Conservation (phyloP, 2,329 filamentous ascomycete genomes). For the Aspergillus sp. region DNA sequence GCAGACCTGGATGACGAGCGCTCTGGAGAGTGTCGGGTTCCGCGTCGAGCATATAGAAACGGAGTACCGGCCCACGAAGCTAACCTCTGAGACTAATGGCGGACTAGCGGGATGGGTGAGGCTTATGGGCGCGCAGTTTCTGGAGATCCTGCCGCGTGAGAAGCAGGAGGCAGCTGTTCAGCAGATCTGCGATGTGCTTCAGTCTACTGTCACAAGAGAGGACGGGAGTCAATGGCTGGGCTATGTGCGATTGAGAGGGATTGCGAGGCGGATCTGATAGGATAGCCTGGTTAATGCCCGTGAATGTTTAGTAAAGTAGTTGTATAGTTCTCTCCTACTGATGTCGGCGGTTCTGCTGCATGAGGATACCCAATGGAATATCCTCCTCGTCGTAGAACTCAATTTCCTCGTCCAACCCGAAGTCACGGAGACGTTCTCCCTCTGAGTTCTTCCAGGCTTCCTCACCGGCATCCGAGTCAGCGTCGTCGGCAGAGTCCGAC, state of each 20-base stretch:
- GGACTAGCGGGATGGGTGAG: slow-evolving; percentile 58
- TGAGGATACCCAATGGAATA: slow-evolving; percentile 47
- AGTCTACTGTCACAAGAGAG: slow-evolving; percentile 46
- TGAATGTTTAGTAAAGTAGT: too few species aligned
- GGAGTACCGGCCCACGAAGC: slow-evolving; percentile 55
- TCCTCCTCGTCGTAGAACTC: slow-evolving; percentile 58
- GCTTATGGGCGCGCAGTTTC: slow-evolving; percentile 52
- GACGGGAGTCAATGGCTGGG: slow-evolving; percentile 47
- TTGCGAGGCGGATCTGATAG: slow-evolving; percentile 25
- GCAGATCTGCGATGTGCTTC: slow-evolving; percentile 48
- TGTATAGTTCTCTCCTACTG: too few species aligned
- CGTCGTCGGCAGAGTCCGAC: slow-evolving; percentile 10
- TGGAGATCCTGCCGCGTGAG: slow-evolving; percentile 44
- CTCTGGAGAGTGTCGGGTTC: slow-evolving; percentile 34
- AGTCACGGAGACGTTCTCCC: slow-evolving; percentile 53
- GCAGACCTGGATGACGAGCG: slow-evolving; percentile 45
- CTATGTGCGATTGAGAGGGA: slow-evolving; percentile 37
- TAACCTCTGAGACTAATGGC: slow-evolving; percentile 35
- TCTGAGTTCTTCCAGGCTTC: slow-evolving; percentile 55
- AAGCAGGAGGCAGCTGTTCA: slow-evolving; percentile 44
- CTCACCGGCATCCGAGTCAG: slow-evolving; percentile 39
- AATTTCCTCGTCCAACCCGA: slow-evolving; percentile 55
- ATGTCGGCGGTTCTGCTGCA: slow-evolving; percentile 29
- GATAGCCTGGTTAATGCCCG: too few species aligned
- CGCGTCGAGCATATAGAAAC: slow-evolving; percentile 47